Percentiles rank a stretch among this genome's conserved stretches.
Evolutionary conservation across 805 yeast species (phyloP).

Genomic region (Candida maris): DNA sequence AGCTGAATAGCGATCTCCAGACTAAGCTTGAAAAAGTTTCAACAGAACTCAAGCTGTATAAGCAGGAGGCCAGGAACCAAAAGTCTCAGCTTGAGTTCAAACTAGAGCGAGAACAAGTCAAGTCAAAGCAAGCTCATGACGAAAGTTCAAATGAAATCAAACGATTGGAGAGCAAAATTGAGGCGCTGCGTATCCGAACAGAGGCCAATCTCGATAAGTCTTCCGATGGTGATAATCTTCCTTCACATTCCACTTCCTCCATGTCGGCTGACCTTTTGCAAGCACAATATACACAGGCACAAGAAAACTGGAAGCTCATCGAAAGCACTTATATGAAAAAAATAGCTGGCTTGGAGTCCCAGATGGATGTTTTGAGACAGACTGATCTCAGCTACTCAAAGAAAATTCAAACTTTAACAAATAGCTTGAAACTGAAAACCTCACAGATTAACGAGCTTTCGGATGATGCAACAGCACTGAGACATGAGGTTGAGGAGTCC

Average conservation of each 20-base stretch:
- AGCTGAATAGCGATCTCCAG: slow-evolving; percentile 21
- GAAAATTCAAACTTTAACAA: slow-evolving; percentile 28
- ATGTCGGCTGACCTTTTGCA: slow-evolving; percentile 47
- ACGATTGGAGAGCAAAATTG: slow-evolving; percentile 66
- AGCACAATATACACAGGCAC: slow-evolving; percentile 68
- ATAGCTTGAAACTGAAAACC: slow-evolving; percentile 36
- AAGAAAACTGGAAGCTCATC: slow-evolving; percentile 77
- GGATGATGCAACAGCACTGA: slow-evolving; percentile 22
- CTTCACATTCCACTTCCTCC: slow-evolving; percentile 8
- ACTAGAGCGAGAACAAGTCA: slow-evolving; percentile 27
- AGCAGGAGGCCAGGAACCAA: slow-evolving; percentile 22
- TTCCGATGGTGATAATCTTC: slow-evolving; percentile 1
- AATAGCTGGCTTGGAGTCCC: slow-evolving; percentile 42
- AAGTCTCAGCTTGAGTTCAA: slow-evolving; percentile 27
- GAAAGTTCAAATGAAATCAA: slow-evolving; percentile 44
- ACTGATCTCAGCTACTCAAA: slow-evolving; percentile 28
- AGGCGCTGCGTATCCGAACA: slow-evolving; percentile 56
- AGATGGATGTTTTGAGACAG: slow-evolving; percentile 36
- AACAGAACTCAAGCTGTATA: slow-evolving; percentile 20
- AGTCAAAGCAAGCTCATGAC: slow-evolving; percentile 24
- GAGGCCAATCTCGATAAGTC: slow-evolving; percentile 39
- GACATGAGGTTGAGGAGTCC: slow-evolving; percentile 16
- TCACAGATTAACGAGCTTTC: slow-evolving; percentile 24
- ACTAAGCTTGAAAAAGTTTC: slow-evolving; percentile 20
- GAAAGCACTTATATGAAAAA: slow-evolving; percentile 60